phyloP scores from a whole-genome alignment of 106 monocot genomes.

The Dioscorea alata region DNA sequence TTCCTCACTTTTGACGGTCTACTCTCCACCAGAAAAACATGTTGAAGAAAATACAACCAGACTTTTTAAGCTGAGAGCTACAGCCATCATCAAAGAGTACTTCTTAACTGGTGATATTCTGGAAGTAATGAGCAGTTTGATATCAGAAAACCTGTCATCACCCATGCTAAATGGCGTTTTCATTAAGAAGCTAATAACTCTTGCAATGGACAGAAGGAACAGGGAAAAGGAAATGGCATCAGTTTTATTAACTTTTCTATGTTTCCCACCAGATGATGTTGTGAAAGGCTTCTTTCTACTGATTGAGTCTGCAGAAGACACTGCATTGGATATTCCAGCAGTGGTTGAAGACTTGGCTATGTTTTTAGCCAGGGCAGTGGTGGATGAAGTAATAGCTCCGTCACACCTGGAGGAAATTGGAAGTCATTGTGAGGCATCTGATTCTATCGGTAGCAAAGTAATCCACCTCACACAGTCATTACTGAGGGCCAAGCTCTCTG shows the following conservation, averaged over 20 bases:
- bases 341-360: constrained; percentile 49
- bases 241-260: constrained; percentile 40
- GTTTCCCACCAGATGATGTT: constrained; percentile 49
- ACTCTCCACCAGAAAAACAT: constrained; percentile 9
- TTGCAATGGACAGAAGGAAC: constrained; percentile 73
- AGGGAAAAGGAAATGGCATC: constrained; percentile 82
- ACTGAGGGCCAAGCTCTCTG: constrained; percentile 37
- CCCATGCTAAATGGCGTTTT: constrained; percentile 40
- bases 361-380: constrained; percentile 76
- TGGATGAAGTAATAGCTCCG: constrained; percentile 72
- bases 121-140: constrained; percentile 39
- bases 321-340: constrained; percentile 51
- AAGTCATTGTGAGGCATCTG: constrained; percentile 8
- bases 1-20: constrained; percentile 43
- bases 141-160: constrained; percentile 23
- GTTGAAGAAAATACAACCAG: constrained; percentile 27
- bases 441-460: constrained; percentile 27
- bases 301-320: constrained; percentile 55
- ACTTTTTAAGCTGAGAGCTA: constrained; percentile 35
- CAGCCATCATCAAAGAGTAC: constrained; percentile 54
- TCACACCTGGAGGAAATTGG: constrained; percentile 44
- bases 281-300: constrained; percentile 45
- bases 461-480: constrained; percentile 36
- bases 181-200: constrained; percentile 56
- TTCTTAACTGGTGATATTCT: constrained; percentile 62